Evolutionary conservation across 805 yeast genomes (phyloP), one percentile per base, ranked within the genome.

Genomic region (Wickerhamiella vanderwaltii): DNA sequence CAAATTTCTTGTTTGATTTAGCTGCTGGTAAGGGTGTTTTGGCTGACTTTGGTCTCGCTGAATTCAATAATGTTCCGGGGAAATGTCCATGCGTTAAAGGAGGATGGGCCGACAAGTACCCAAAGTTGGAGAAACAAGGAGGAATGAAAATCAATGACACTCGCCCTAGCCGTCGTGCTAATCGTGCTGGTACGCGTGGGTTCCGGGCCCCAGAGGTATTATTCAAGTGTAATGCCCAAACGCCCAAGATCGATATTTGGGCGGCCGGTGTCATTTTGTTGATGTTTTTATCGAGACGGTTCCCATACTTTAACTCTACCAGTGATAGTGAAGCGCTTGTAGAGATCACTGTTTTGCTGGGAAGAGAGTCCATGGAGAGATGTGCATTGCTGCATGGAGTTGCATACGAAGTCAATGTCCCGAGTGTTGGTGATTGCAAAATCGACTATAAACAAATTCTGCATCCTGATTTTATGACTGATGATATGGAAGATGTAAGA

Each of bases 181-280:
- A 91, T 54, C 75, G 98, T 52, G 98, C 98, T 13, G 96, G 96
- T 6, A 86, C 96, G 1, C 69, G 96, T 51, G 96, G 96, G 0
- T 86, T 86, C 55, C 68, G 96, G 51, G 95, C 96, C 0, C 95
- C 95, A 0, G 96, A 86, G 57, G 95, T 86, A 3, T 63, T 87
- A 42, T 70, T 85, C 61, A 85, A 84, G 57, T 86, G 96, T 60
- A 72, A 81, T 1, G 76, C 81, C 45, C 96, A 86, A 62, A 69
- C 80, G 3, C 73, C 82, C 5, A 80, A 79, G 57, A 74, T 86
- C 33, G 96, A 86, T 59, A 72, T 84, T 6, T 86, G 96, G 96
- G 79, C 94, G 1, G 93, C 85, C 0, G 96, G 95, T 2, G 85
- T 86, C 9, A 81, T 87, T 46, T 69, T 88, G 24, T 64, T 88